phyloP scores from a whole-genome alignment of 441 rosid species.

The Pelargonium cotyledonis region DNA sequence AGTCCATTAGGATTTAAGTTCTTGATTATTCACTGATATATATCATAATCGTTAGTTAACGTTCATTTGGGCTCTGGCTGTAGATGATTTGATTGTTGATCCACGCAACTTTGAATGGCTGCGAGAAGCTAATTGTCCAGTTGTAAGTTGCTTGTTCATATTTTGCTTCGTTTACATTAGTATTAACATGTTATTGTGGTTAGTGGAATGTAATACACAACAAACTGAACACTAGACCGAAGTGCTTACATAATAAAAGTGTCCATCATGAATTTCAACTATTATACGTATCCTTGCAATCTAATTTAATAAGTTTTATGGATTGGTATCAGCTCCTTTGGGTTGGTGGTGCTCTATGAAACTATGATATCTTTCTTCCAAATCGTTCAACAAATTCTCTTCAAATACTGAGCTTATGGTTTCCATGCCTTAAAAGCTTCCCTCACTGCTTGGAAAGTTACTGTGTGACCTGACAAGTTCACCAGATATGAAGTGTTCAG shows the following conservation, averaged over 20 bases:
- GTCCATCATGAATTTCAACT: background rate
- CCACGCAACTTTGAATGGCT: slow-evolving; percentile 95
- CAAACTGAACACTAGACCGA: background rate
- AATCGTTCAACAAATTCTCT: background rate
- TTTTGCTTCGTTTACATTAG: too few relatives aligned
- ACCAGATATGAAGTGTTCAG: too few relatives aligned
- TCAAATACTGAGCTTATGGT: background rate
- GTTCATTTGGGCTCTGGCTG: slow-evolving; percentile 21
- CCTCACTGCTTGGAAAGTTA: background rate
- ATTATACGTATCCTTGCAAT: too few relatives aligned
- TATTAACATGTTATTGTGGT: background rate
- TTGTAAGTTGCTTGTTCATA: slow-evolving; percentile 24
- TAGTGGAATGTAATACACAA: background rate
- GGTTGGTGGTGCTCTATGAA: too few relatives aligned
- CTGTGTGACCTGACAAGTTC: too few relatives aligned
- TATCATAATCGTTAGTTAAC: slow-evolving; percentile 19
- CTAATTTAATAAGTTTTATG: too few relatives aligned
- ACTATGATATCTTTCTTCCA: background rate
- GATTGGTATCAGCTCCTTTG: too few relatives aligned
- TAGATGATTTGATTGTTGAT: slow-evolving; percentile 91
- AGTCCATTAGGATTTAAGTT: slow-evolving; percentile 37
- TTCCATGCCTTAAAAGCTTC: background rate
- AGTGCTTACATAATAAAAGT: background rate
- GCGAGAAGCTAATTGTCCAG: slow-evolving; percentile 91
- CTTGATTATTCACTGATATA: background rate